Conservation (phyloP, 139 green algal species). For the Chlorella sorokiniana region DNA sequence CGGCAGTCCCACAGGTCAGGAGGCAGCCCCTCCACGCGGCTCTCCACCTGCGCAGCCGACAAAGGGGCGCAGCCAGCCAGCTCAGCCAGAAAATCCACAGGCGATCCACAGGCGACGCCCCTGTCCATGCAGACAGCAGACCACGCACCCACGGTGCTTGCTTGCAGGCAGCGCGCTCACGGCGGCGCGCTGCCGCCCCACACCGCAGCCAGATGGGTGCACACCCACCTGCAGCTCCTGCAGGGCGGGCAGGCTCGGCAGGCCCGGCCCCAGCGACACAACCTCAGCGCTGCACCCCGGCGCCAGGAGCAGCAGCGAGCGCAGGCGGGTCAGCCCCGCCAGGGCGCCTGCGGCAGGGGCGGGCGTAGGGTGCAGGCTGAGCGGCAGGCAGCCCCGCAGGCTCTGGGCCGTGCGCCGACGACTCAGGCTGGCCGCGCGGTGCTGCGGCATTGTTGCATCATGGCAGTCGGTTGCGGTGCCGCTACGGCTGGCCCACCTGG, state of each 20-base stretch:
- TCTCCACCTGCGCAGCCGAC: background rate
- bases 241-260: background rate
- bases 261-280: constrained; percentile 10
- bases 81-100: background rate
- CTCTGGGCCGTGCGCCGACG: background rate
- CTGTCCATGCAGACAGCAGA: no score
- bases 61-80: background rate
- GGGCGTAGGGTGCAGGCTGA: background rate
- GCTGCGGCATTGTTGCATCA: no score
- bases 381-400: background rate
- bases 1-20: constrained; percentile 17
- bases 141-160: no score
- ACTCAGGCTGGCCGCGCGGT: background rate
- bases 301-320: constrained; percentile 1
- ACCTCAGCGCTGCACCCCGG: background rate
- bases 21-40: constrained; percentile 13
- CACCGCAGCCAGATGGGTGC: no score
- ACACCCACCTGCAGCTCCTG: constrained; percentile 23
- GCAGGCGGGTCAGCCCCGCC: constrained; percentile 13
- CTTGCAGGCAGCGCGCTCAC: no score
- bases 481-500: background rate
- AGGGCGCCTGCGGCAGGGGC: background rate
- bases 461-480: no score
- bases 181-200: no score
- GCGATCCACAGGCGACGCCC: no score